These are phyloP conservation scores for Mycotypha africana DNA, from an alignment of 371 early-diverging fungal genomes.

Conservation along the genomic window DNA sequence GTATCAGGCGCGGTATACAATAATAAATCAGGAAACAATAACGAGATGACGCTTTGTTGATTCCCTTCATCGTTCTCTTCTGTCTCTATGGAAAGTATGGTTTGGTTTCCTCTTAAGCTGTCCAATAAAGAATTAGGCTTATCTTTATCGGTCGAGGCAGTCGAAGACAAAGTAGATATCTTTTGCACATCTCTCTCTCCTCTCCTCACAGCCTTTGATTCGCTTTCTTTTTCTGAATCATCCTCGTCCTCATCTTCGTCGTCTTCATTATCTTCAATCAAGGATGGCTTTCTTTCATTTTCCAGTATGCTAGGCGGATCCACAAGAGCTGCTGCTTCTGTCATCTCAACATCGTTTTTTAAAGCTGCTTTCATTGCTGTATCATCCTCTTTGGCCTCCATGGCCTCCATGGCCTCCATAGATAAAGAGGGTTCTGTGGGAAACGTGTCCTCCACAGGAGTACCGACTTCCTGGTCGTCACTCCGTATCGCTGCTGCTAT, in stretches of 20 bases:
- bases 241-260: slow-evolving; percentile 7
- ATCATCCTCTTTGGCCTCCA: background rate
- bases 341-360: background rate
- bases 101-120: no score
- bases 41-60: no score
- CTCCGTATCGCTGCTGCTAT: slow-evolving; percentile 58
- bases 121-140: no score
- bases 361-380: background rate
- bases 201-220: slow-evolving; percentile 8
- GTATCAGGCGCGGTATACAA: slow-evolving; percentile 42
- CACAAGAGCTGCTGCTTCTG: no score
- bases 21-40: slow-evolving; percentile 38
- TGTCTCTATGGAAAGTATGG: slow-evolving; percentile 25
- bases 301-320: no score
- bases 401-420: background rate
- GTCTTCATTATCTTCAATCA: slow-evolving; percentile 5
- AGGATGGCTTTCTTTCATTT: no score
- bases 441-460: background rate
- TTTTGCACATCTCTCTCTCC: no score
- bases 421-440: background rate
- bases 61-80: no score
- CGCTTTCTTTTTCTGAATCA: background rate
- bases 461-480: no score
- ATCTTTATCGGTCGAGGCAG: no score
- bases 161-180: no score